Base-by-base conservation (phyloP, 208 protist species). In the Tetramitus jugosus region DNA sequence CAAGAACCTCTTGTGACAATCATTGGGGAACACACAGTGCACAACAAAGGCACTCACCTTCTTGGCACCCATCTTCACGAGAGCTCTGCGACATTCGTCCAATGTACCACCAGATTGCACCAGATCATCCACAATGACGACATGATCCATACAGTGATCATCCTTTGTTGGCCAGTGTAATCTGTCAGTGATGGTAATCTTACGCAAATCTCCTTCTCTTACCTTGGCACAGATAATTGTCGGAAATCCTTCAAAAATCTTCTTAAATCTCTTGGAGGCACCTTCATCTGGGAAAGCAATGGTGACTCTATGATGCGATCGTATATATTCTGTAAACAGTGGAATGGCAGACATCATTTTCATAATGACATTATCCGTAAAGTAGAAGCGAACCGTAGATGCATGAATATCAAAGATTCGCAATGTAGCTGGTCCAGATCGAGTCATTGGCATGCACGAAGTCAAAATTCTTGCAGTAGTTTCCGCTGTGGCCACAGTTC, bases 201-300 rank as follows among this genome's bases (percentile, higher is more conserved):
- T 79, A n/a, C 85, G 77, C 76, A 80, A 80, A 78, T 88, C 77
- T 26, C 80, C 84, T 26, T 82, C 82, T 10, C 84, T 68, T n/a
- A 82, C 45, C 79, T 87, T 86, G 33, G 72, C 76, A 74, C 83
- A 86, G 23, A 86, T 76, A 23, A 86, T 79, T 20, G 77, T 43
- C 67, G 82, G 74, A 39, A 33, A 35, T 46, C 49, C 60, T 4
- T 2, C 31, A 33, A 83, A 68, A 10, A 81, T 76, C 31, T 29
- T 64, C 65, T 10, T 45, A 76, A 88, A 88, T 0, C 85, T 69
- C 82, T 88, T 88, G 31, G 52, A 53, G 35, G 85, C 83, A 20
- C 85, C 85, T 42, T 87, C 84, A 67, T 88, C 85, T 6, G 85
- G 85, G 35, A 88, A 88, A n/a, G 75, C 76, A 6, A 88, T 64